Evolutionary conservation across 345 rosid species (phyloP).

Genomic region (Draba incana): DNA sequence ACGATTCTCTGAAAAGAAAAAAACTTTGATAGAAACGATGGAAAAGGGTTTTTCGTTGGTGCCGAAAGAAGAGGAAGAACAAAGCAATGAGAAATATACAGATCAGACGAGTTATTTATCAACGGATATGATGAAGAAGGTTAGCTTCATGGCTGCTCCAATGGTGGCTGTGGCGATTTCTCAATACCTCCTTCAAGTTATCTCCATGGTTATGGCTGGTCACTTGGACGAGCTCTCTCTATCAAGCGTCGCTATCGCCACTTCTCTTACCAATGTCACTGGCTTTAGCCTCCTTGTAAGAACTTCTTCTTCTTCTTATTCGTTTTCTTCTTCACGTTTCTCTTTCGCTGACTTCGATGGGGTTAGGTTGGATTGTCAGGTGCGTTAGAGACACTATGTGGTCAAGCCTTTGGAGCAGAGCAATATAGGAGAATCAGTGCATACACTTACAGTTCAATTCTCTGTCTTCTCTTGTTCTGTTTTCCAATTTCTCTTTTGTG

Average conservation of each 20-base stretch:
- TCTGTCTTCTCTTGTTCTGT: slow-evolving; percentile 44
- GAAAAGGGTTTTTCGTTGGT: slow-evolving; percentile 31
- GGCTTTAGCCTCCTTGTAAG: slow-evolving; percentile 44
- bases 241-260: slow-evolving; percentile 38
- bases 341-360: neutral
- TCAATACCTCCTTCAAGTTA: slow-evolving; percentile 39
- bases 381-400: slow-evolving; percentile 65
- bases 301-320: neutral
- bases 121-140: slow-evolving; percentile 38
- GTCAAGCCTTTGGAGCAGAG: slow-evolving; percentile 70
- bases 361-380: slow-evolving; percentile 54
- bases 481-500: slow-evolving; percentile 47
- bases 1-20: neutral
- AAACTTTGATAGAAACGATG: neutral
- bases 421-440: slow-evolving; percentile 50
- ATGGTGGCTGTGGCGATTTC: slow-evolving; percentile 44
- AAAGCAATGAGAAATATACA: neutral
- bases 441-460: slow-evolving; percentile 47
- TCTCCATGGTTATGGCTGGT: slow-evolving; percentile 42
- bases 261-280: slow-evolving; percentile 42
- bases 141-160: slow-evolving; percentile 42
- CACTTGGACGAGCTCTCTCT: slow-evolving; percentile 43
- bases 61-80: neutral
- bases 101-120: slow-evolving; percentile 17
- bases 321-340: neutral